Evolutionary conservation across 441 rosid genomes (phyloP), one percentile per base, ranked within the genome.

Genomic region (Theobroma grandiflorum): DNA sequence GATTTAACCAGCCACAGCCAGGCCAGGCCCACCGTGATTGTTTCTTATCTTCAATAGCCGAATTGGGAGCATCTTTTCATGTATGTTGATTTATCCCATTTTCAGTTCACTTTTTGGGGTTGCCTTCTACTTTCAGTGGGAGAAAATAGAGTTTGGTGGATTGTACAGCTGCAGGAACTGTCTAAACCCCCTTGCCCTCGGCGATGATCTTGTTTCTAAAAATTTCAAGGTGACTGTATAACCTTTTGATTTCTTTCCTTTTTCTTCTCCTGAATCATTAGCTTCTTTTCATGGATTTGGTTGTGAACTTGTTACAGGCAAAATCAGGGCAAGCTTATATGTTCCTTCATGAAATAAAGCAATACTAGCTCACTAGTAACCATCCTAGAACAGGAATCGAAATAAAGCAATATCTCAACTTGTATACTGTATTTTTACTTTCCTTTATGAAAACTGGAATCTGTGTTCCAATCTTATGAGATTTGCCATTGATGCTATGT

Each of bases 151-250:
- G 15, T 50, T 18, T 4, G 6, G 55, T 50, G 6, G 6, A 50
- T 15, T 50, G 0, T 15, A 15, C 55, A 50, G 55, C 55, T 15
- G 55, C 55, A 15, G 16, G 15, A 50, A 50, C 55, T 50, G 55
- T 15, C 55, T 50, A 49, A 49, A 49, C 3, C 53, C 53, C 3
- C 53, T 49, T 2, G 53, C 53, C 16, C 70, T 83, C 31, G 87
- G 82, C 11, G 74, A 80, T 38, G 90, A 92, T 88, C 84, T 93
- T 68, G 65, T 90, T 72, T 89, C 93, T 43, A 89, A 83, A 73
- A n/a, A 63, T 6, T 90, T 53, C 66, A 8, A 40, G 87, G 93
- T 87, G 58, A 83, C 37, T 26, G 31, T 0, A 37, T 7, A 43
- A 18, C 4, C 33, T 26, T 26, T 0, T 45, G 7, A n/a, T 0